Evolutionary conservation across 83 land plant species (phyloP).

Genomic region (Picea abies): DNA sequence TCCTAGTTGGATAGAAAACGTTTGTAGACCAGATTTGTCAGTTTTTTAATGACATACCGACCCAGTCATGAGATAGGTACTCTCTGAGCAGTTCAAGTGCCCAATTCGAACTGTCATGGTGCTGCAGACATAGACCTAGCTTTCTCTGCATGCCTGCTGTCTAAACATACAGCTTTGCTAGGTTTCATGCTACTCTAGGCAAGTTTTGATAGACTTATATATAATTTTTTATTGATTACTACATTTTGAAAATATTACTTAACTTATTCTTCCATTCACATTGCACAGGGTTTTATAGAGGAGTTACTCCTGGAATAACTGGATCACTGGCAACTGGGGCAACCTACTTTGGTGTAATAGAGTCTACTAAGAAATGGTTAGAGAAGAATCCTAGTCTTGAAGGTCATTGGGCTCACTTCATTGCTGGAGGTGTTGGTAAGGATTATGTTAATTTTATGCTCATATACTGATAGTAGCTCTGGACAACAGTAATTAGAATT

Average conservation of each 20-base stretch:
- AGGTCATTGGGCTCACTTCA: slow-evolving; percentile 88
- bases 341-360: slow-evolving; percentile 94
- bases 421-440: slow-evolving; percentile 91
- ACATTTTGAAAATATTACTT: background rate
- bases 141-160: too few relatives aligned
- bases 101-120: too few relatives aligned
- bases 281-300: slow-evolving; percentile 83
- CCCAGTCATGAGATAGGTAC: too few relatives aligned
- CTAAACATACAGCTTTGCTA: too few relatives aligned
- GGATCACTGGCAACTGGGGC: slow-evolving; percentile 98
- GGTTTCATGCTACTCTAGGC: too few relatives aligned
- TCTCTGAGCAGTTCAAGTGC: too few relatives aligned
- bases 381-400: slow-evolving; percentile 80
- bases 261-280: background rate
- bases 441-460: background rate
- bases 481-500: background rate
- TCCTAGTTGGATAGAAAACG: too few relatives aligned
- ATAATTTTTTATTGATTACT: too few relatives aligned
- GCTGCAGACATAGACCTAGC: too few relatives aligned
- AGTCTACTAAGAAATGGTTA: slow-evolving; percentile 87
- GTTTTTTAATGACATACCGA: too few relatives aligned
- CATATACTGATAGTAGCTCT: background rate
- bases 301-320: slow-evolving; percentile 77
- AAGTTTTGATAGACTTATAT: too few relatives aligned
- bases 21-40: too few relatives aligned